A percentile compares a stretch with the other conserved stretches of the same genome.
phyloP scores from a whole-genome alignment of 129 eudicot genomes.

The Pulicaria dysenterica region DNA sequence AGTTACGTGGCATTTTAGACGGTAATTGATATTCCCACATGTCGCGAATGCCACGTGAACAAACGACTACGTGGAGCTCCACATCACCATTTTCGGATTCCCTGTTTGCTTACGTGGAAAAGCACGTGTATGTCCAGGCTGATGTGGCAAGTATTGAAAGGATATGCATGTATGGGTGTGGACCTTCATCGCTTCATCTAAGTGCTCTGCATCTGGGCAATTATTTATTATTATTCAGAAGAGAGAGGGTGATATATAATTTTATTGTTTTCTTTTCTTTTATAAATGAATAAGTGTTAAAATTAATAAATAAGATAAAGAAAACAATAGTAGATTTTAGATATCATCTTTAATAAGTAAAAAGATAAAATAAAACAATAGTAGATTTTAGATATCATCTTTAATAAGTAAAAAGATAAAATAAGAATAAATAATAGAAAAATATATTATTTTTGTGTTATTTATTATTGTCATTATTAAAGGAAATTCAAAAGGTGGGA shows the following conservation, averaged over 20 bases:
- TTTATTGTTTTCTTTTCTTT: too few relatives aligned
- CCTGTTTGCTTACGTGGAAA: conserved; percentile 30
- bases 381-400: too few relatives aligned
- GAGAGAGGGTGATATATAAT: too few relatives aligned
- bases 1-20: conserved; percentile 18
- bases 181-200: neutral
- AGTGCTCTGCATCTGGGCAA: conserved; percentile 24
- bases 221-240: neutral
- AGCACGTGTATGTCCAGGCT: conserved; percentile 14
- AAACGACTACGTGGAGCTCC: conserved; percentile 14
- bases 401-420: too few relatives aligned
- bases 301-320: too few relatives aligned
- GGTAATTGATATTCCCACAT: conserved; percentile 1
- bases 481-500: neutral
- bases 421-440: too few relatives aligned
- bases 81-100: neutral
- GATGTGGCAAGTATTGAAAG: conserved; percentile 14
- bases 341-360: too few relatives aligned
- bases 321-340: too few relatives aligned
- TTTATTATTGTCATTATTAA: neutral
- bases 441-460: too few relatives aligned
- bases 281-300: too few relatives aligned
- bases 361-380: too few relatives aligned
- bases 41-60: conserved; percentile 6
- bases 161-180: conserved; percentile 18